Base-by-base conservation (phyloP, 345 rosid genomes). In the Brassica napus region DNA sequence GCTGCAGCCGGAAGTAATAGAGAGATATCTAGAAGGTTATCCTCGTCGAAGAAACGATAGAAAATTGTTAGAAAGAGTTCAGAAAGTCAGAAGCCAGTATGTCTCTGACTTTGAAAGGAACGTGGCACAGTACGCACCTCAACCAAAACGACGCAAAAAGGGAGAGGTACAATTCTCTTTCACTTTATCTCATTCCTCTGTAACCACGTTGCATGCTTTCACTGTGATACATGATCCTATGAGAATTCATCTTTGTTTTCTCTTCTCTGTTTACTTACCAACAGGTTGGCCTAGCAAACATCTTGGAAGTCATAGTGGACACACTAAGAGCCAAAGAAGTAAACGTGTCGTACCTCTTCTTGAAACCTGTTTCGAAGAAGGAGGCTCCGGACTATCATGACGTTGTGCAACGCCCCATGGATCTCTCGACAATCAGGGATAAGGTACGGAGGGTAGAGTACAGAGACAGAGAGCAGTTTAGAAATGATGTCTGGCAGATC, bases 401-500 rank as follows among this genome's bases (percentile, higher is more conserved):
- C 32, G 61, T 87, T 39, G 75, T 95, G 44, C 18, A 86, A 61
- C 79, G 31, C 2, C 99, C 99, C 3, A 95, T 95, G 99, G 99
- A 95, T 87, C 88, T 95, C 18, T 90, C 99, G 12, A 89, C 86
- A 2, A 86, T 93, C 55, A 86, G 90, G 68, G 91, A 90, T 24
- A 95, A 93, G 86, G 98, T 86, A 66, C 84, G 97, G 87, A 86
- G 78, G 78, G 83, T 93, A 89, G 94, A 91, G 77, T 93, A 93
- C 86, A 91, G 83, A 85, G 73, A 82, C 80, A 69, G 89, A 12
- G 84, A 83, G 39, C 88, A 90, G 62, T 95, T 95, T 79, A 87
- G 97, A 80, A 94, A 89, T 10, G 99, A 95, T 35, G 90, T 95
- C 6, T 89, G 90, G 87, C 97, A 90, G 88, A 95, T 95, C 28